phyloP scores from a whole-genome alignment of 345 rosid species.

The Excoecaria cochinchinensis region DNA sequence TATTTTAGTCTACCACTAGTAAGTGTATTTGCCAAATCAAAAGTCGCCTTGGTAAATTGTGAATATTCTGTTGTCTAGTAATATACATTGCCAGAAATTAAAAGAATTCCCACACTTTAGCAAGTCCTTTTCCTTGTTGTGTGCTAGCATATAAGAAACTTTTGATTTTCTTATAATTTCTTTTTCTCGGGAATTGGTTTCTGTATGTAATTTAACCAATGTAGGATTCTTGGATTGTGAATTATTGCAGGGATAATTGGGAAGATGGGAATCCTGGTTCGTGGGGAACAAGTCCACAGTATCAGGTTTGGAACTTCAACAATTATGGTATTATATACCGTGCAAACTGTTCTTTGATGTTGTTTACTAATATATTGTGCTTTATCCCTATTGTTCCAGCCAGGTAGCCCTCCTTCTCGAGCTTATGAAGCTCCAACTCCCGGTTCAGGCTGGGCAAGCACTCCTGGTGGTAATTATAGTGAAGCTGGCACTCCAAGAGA shows the following conservation, averaged over 20 bases:
- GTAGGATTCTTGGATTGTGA: slow-evolving; percentile 1
- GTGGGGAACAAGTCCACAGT: slow-evolving; percentile 86
- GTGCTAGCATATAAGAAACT: not conserved
- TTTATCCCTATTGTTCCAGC: slow-evolving; percentile 39
- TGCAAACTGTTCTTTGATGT: not conserved
- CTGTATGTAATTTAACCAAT: not conserved
- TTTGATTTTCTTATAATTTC: not conserved
- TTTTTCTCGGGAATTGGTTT: not conserved
- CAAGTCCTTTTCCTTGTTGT: not conserved
- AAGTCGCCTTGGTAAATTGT: not conserved
- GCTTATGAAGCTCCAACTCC: slow-evolving; percentile 95
- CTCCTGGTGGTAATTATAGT: slow-evolving; percentile 86
- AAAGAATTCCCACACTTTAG: not conserved
- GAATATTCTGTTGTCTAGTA: not conserved
- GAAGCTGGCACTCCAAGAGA: slow-evolving; percentile 96
- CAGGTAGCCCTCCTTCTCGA: slow-evolving; percentile 92
- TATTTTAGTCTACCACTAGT: not conserved
- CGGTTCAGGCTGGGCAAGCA: slow-evolving; percentile 87
- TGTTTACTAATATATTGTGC: not conserved
- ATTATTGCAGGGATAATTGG: slow-evolving; percentile 74
- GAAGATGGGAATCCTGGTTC: slow-evolving; percentile 95
- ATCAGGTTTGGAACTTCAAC: slow-evolving; percentile 53
- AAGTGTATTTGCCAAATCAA: not conserved
- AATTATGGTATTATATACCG: not conserved
- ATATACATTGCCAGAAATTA: slow-evolving; percentile 2